These are phyloP conservation scores for Beta macrorhiza DNA, from an alignment of 179 eudicot species.

Conservation along the genomic window DNA sequence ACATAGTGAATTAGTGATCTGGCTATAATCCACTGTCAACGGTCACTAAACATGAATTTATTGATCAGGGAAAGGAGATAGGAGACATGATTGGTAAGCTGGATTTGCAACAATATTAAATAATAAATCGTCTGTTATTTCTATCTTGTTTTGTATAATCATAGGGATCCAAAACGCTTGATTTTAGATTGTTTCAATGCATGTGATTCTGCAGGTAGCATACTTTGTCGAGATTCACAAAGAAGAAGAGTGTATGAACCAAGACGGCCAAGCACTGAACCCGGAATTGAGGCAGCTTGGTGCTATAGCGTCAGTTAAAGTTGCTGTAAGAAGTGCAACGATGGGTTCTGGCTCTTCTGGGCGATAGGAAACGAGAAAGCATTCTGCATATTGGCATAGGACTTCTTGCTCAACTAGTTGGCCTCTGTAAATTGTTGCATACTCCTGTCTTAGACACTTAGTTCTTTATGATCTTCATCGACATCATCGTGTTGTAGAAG, in stretches of 20 bases:
- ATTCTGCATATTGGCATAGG: neutral
- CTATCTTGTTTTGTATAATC: neutral
- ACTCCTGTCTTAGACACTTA: neutral
- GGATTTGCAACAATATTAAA: neutral
- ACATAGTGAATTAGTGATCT: too few relatives aligned
- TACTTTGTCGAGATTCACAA: slow-evolving; percentile 71
- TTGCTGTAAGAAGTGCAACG: slow-evolving; percentile 69
- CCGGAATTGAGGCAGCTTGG: slow-evolving; percentile 63
- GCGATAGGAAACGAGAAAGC: slow-evolving; percentile 18
- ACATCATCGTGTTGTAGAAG: neutral
- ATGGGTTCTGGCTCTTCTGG: slow-evolving; percentile 56
- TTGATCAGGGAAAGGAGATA: too few relatives aligned
- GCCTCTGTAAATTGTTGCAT: slow-evolving; percentile 2
- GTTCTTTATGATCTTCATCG: neutral
- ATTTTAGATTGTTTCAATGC: too few relatives aligned
- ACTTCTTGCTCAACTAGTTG: neutral
- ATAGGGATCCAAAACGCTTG: neutral
- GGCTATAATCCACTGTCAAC: too few relatives aligned
- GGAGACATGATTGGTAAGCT: too few relatives aligned
- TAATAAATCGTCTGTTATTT: neutral
- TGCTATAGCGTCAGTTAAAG: slow-evolving; percentile 69
- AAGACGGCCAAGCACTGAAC: slow-evolving; percentile 38
- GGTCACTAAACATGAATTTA: too few relatives aligned
- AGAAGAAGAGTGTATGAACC: slow-evolving; percentile 38
- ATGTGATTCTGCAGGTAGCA: slow-evolving; percentile 47